Conservation (phyloP, 441 rosid genomes). For the Gossypium davidsonii region DNA sequence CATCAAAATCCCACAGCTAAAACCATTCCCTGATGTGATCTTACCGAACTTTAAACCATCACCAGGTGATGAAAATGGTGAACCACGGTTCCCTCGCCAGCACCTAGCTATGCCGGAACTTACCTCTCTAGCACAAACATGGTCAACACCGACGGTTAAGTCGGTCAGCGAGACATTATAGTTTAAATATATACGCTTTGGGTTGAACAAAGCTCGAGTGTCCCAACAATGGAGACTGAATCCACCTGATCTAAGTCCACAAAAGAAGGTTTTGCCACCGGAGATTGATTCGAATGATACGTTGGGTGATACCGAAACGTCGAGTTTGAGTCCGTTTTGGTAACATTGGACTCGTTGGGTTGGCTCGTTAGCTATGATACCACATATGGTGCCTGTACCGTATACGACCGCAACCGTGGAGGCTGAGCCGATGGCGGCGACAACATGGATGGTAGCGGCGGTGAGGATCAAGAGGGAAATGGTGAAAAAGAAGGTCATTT, state of each 20-base stretch:
- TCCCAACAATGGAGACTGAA: constrained; percentile 35
- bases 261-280: constrained; percentile 36
- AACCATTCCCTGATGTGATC: constrained; percentile 36
- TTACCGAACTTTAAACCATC: constrained; percentile 16
- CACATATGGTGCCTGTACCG: constrained; percentile 29
- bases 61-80: constrained; percentile 28
- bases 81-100: constrained; percentile 32
- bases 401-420: constrained; percentile 27
- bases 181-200: constrained; percentile 26
- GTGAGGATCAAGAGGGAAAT: constrained; percentile 1
- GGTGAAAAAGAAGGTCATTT: constrained; percentile 25
- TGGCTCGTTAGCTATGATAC: constrained; percentile 30
- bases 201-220: constrained; percentile 18
- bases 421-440: constrained; percentile 35
- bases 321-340: constrained; percentile 16
- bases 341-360: constrained; percentile 34
- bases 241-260: constrained; percentile 40
- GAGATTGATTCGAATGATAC: constrained; percentile 36
- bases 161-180: constrained; percentile 19
- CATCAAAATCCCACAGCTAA: constrained; percentile 36
- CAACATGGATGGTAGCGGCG: constrained; percentile 6
- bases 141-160: constrained; percentile 36
- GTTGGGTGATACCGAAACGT: constrained; percentile 24
- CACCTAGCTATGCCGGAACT: constrained; percentile 27
- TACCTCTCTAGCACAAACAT: constrained; percentile 39